Evolutionary conservation across 2,329 filamentous ascomycete genomes (phyloP).

Genomic region (Colletotrichum spaethianum): DNA sequence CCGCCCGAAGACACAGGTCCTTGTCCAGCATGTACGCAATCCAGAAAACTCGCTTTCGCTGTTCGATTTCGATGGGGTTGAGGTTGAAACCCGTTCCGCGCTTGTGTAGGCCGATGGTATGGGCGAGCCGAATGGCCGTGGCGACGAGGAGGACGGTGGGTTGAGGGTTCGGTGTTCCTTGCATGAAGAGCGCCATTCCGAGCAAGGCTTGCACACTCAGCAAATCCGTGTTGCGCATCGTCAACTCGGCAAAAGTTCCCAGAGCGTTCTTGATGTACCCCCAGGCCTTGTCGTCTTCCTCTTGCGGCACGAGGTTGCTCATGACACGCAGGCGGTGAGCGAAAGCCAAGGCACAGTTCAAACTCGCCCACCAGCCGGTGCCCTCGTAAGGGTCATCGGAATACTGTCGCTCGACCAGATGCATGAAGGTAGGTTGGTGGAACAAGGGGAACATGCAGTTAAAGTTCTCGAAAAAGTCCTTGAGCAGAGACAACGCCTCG

Average conservation of each 20-base stretch:
- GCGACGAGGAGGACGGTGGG: slow-evolving; percentile 93
- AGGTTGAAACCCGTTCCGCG: slow-evolving; percentile 92
- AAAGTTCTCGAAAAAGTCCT: slow-evolving; percentile 98
- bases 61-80: slow-evolving; percentile 94
- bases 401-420: slow-evolving; percentile 94
- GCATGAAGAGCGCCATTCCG: slow-evolving; percentile 94
- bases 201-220: slow-evolving; percentile 94
- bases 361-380: slow-evolving; percentile 97
- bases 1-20: slow-evolving; percentile 72
- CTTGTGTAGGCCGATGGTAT: slow-evolving; percentile 96
- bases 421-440: slow-evolving; percentile 98
- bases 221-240: slow-evolving; percentile 95
- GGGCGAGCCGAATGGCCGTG: slow-evolving; percentile 89
- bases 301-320: slow-evolving; percentile 91
- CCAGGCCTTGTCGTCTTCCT: slow-evolving; percentile 96
- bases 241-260: slow-evolving; percentile 91
- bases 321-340: slow-evolving; percentile 93
- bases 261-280: slow-evolving; percentile 96
- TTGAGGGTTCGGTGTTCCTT: slow-evolving; percentile 96
- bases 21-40: slow-evolving; percentile 77
- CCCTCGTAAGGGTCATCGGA: slow-evolving; percentile 93
- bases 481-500: slow-evolving; percentile 89
- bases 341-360: slow-evolving; percentile 95
- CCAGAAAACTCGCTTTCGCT: slow-evolving; percentile 79
- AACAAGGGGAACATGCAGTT: slow-evolving; percentile 99